Evolutionary conservation across 164 flowering plant species (phyloP).

Genomic region (Magnolia officinalis): DNA sequence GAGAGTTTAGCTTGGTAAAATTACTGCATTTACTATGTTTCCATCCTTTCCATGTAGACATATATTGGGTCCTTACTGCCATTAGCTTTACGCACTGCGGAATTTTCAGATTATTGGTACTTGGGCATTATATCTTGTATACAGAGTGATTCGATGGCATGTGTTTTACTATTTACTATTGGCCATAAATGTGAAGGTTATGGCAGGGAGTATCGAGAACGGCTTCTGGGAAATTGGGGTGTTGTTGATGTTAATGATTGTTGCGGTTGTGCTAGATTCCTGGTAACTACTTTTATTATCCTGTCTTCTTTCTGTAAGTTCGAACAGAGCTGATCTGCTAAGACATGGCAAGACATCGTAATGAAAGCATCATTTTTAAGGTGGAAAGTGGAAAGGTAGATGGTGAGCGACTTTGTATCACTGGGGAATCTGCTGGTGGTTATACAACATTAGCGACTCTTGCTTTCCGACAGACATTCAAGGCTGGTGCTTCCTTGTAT

Average conservation of each 20-base stretch:
- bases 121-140: neutral
- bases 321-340: neutral
- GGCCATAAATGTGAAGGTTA: slow-evolving; percentile 56
- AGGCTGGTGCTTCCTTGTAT: slow-evolving; percentile 94
- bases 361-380: slow-evolving; percentile 29
- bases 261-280: slow-evolving; percentile 85
- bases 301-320: neutral
- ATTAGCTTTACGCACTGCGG: no score
- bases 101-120: neutral
- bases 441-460: slow-evolving; percentile 95
- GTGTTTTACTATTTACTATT: neutral
- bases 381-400: slow-evolving; percentile 85
- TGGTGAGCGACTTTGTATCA: slow-evolving; percentile 66
- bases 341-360: neutral
- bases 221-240: slow-evolving; percentile 83
- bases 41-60: neutral
- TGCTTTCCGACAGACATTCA: slow-evolving; percentile 78
- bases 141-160: neutral
- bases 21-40: no score
- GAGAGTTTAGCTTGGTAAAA: no score
- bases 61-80: neutral
- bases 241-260: slow-evolving; percentile 95
- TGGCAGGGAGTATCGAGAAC: slow-evolving; percentile 88
- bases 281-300: slow-evolving; percentile 42
- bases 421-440: slow-evolving; percentile 97